Base-by-base conservation (phyloP, 2,329 filamentous ascomycete genomes). In the Dothistroma pini region DNA sequence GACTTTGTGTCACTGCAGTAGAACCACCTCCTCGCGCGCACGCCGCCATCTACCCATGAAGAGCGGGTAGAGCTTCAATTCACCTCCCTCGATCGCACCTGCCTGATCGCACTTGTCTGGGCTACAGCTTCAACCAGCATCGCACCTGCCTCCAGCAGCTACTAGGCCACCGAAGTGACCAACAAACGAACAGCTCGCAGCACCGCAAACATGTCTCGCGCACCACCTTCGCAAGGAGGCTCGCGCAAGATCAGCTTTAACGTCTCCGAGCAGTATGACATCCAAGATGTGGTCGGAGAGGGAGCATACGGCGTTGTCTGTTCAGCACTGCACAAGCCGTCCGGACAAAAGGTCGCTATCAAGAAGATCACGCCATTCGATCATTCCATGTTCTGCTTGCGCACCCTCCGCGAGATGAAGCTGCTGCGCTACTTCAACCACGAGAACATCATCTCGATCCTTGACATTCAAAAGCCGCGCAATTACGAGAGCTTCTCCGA, bases 361-460 rank as follows among this genome's bases (percentile, higher is more conserved):
- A 99, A 99, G 84, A 99, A 99, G 85, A 99, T 99, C 73, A 97
- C 93, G 0, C 95, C 95, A 6, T 99, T 99, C 78, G 95, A 99
- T 74, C 95, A 97, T 77, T 70, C 68, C 60, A 67, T 64, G 60
- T 67, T 66, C 64, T 68, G 58, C 77, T 81, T 99, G 72, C 85
- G 95, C 76, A 99, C 95, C 0, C 83, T 99, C 68, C 92, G 95
- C 77, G 95, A 99, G 80, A 99, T 99, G 95, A 99, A 99, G 85
- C 84, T 99, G 60, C 82, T 99, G 72, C 86, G 95, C 72, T 97
- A 99, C 80, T 99, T 99, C 83, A 99, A 97, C 80, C 95, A 99
- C 76, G 95, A 99, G 80, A 99, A 99, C 79, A 97, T 99, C 81
- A 99, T 99, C 75, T 97, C 93, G 56, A 99, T 99, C 71, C 87